Conservation (phyloP, 306 rosid genomes). For the Quercus robur region DNA sequence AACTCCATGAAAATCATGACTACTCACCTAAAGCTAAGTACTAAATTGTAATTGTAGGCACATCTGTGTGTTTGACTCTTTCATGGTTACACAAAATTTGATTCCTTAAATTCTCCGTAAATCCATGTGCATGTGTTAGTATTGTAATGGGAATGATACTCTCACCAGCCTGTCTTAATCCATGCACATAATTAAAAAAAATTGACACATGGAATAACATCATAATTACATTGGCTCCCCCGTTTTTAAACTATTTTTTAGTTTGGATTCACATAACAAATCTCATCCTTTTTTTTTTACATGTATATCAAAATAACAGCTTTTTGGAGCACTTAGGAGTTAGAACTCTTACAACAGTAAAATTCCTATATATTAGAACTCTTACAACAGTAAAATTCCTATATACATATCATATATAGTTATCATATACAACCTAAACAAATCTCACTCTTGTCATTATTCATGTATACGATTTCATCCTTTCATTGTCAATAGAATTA, state of each 20-base stretch:
- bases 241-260: not conserved
- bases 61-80: conserved; percentile 44
- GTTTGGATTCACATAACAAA: not conserved
- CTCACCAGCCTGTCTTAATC: not conserved
- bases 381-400: too few species aligned
- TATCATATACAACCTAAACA: not conserved
- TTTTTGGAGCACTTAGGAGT: too few species aligned
- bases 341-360: too few species aligned
- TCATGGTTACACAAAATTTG: conserved; percentile 27
- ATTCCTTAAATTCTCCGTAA: conserved; percentile 53
- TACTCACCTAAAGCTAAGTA: conserved; percentile 1
- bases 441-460: not conserved
- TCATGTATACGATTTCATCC: not conserved
- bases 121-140: conserved; percentile 10
- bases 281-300: not conserved
- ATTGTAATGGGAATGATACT: not conserved
- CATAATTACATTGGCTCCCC: not conserved
- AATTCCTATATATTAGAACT: too few species aligned
- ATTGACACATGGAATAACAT: not conserved
- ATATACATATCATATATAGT: too few species aligned
- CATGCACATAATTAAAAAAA: not conserved
- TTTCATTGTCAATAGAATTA: not conserved
- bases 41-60: conserved; percentile 8
- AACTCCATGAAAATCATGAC: not conserved
- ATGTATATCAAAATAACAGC: not conserved